Percentiles rank a stretch among this genome's conserved stretches.
Evolutionary conservation across 108 stramenopile genomes (phyloP).

Genomic region (Chaetoceros tenuissimus): DNA sequence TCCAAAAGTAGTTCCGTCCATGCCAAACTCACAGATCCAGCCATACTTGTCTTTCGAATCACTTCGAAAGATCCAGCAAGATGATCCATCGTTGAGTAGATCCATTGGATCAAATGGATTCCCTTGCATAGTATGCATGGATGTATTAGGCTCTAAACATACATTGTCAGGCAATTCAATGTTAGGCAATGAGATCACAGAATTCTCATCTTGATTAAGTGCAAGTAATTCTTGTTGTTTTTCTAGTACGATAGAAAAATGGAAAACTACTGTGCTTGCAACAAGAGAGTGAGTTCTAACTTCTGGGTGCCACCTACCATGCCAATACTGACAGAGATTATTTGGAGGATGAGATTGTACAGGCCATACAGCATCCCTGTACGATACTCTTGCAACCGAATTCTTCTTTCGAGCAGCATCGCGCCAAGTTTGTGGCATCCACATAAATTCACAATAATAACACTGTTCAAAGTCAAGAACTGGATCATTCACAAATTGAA

Average conservation of each 20-base stretch:
- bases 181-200: not conserved
- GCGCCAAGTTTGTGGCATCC: conserved; percentile 9
- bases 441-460: conserved; percentile 6
- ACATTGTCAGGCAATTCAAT: not conserved
- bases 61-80: conserved; percentile 5
- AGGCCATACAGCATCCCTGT: conserved; percentile 11
- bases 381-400: conserved; percentile 8
- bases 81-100: not conserved
- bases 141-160: conserved; percentile 5
- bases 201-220: not conserved
- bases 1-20: conserved; percentile 2
- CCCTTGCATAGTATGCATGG: conserved; percentile 5
- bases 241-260: not conserved
- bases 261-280: conserved; percentile 8
- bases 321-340: conserved; percentile 12
- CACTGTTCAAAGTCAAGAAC: not conserved
- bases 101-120: conserved; percentile 6
- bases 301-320: conserved; percentile 8
- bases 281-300: conserved; percentile 9
- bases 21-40: conserved; percentile 14
- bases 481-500: not conserved
- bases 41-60: conserved; percentile 9
- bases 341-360: conserved; percentile 3
- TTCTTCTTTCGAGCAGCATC: conserved; percentile 2
- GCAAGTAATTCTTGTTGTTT: not conserved